Evolutionary conservation across 1,284 basidiomycete species (phyloP), one percentile per base, ranked within the genome.

Genomic region (Pseudozyma flocculosa): DNA sequence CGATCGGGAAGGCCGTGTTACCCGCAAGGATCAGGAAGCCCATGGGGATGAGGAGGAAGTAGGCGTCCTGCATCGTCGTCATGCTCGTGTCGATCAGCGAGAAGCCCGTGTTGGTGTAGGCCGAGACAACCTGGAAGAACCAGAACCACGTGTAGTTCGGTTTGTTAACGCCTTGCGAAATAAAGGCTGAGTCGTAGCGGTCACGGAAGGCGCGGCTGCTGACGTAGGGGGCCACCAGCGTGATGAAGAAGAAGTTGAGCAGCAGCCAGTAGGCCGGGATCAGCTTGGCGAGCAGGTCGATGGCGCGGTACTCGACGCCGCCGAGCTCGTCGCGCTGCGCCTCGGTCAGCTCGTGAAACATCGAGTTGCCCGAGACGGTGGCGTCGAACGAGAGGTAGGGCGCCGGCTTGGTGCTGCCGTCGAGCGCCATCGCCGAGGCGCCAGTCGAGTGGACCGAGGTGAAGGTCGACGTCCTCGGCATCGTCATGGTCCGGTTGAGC

Each of bases 291-390:
- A 94, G 78, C 3, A 88, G 82, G 54, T 87, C 87, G 50, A 95
- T 80, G 1, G 88, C 91, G n/a, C 91, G 84, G 73, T 92, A 97
- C 78, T 98, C 94, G 15, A 95, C 88, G 7, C 93, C 93, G 9
- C 92, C 92, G 5, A 97, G 81, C 78, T 96, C 92, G 60, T 94
- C 89, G 66, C 90, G 82, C 72, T 97, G 88, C 48, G 91, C 88
- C 32, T 85, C 83, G 0, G 87, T 89, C 47, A 96, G 79, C 38
- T 84, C 81, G 44, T 86, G 84, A 75, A 98, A 96, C n/a, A 84
- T 82, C 21, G 90, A 94, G 78, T 97, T 97, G 47, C 88, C 66
- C 11, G 70, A 56, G n/a, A 76, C 71, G 14, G 56, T 63, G 3
- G 70, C 71, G 44, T 89, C 85, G 75, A 96, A 96, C 2, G 87